Base-by-base conservation (phyloP, 495 filamentous ascomycete genomes). In the Lineolata rhizophorae region DNA sequence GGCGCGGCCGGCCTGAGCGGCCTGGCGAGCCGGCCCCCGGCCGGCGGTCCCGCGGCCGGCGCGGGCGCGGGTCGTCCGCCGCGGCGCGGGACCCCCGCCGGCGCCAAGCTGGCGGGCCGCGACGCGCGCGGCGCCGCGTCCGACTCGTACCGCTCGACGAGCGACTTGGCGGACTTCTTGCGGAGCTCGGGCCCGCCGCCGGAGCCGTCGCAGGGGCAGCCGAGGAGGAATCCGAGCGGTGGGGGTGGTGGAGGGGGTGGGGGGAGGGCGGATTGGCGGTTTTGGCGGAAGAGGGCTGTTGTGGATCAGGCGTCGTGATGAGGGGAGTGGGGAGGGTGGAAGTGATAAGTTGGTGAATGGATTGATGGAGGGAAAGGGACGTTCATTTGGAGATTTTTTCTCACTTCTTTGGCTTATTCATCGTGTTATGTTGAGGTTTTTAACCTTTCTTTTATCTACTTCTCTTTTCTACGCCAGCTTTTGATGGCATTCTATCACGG, bases 91-190 rank as follows among this genome's bases (percentile, higher is more conserved):
- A 21, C 32, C 0, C 21, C 36, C 5, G 40, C 37, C 22, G 37
- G 30, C 13, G 40, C 43, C 31, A 36, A 31, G 24, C 32, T 28
- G 5, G 33, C 36, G 5, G 20, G 20, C 27, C n/a, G n/a, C n/a
- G n/a, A n/a, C n/a, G 16, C 25, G 10, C 28, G 22, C 12, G 32
- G 21, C 12, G 3, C 27, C 14, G 14, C 26, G 5, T 20, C n/a
- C 9, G 3, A 30, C 5, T 18, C 12, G 5, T 18, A 8, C 9
- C 11, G 13, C 11, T 5, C 37, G 5, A 82, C 76, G 2, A 67
- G 65, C 25, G 79, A 83, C 19, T 51, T 91, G 33, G 79, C 81
- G 2, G 74, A 78, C 40, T 90, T 91, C 49, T 53, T 93, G 10
- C 68, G 64, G 25, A 74, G 72, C 37, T 76, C 74, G 15, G 78